Evolutionary conservation across 192 early-diverging fungal genomes (phyloP), one percentile per base, ranked within the genome.

Genomic region (Rhizoclosmatium sp.): DNA sequence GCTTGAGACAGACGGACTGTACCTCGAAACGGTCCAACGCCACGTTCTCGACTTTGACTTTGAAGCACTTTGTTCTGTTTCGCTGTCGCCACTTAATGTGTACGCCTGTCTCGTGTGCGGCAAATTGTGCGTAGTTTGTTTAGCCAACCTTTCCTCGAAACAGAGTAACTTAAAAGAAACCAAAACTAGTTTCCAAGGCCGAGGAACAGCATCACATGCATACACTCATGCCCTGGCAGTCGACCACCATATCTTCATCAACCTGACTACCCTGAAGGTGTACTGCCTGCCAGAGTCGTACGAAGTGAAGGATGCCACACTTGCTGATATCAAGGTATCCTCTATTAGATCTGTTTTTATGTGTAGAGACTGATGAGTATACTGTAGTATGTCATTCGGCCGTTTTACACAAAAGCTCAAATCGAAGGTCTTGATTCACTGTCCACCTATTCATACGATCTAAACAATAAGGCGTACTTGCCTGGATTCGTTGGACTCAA

Each of bases 41-140:
- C 85, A 90, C 70, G 89, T 90, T 84, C 87, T 99, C 44, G 97
- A 99, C 85, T 99, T 99, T 90, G 97, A 99, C 80, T 99, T 99
- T 84, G 97, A 99, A 81, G 95, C 98, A 69, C 90, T 97, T 23
- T 99, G 97, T 84, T 96, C 94, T 2, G 95, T 99, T 1, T 97
- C 96, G 41, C 88, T 99, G 54, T 93, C 93, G 45, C 94, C 96
- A 74, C 81, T 93, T 81, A 99, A 99, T 66, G 94, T 99, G 0
- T 99, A 99, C 79, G 94, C 96, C 0, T 99, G 97, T 82, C 90
- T 99, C 4, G 93, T 96, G 3, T 99, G 97, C 76, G 97, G 96
- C 65, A 97, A 95, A 81, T 99, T 58, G 70, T 72, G 4, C 5
- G 44, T 51, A 4, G 14, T 44, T 2, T 56, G 49, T 51, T 21